These are phyloP conservation scores for Neospora caninum DNA, from an alignment of 169 alveolate species.

Conservation along the genomic window DNA sequence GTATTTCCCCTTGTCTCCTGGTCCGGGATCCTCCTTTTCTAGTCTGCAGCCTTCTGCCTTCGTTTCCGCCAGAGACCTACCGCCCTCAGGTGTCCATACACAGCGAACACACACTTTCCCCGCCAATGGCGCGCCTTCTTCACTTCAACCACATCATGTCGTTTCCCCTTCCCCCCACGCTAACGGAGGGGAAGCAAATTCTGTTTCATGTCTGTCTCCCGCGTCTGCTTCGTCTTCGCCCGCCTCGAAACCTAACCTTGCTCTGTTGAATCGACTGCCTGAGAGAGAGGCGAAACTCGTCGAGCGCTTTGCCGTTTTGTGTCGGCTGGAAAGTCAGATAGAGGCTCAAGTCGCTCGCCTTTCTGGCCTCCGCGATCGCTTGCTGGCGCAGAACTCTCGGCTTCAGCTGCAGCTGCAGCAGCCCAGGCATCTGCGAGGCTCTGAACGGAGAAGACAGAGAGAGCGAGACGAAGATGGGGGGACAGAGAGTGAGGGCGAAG, in stretches of 20 bases:
- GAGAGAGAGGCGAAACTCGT: not conserved
- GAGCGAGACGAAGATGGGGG: not conserved
- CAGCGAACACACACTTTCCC: too few species aligned
- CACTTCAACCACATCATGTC: too few species aligned
- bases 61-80: too few species aligned
- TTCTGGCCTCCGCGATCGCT: slow-evolving; percentile 2
- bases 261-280: not conserved
- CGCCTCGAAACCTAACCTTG: not conserved
- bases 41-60: too few species aligned
- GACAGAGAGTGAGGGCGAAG: not conserved
- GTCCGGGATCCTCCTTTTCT: too few species aligned
- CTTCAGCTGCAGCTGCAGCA: slow-evolving; percentile 26
- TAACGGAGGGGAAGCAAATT: too few species aligned
- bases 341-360: slow-evolving; percentile 28
- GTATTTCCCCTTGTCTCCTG: too few species aligned
- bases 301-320: slow-evolving; percentile 53
- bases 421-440: not conserved
- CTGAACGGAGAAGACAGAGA: not conserved
- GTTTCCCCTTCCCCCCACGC: too few species aligned
- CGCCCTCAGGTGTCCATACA: too few species aligned
- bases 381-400: slow-evolving; percentile 35
- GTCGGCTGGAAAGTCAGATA: slow-evolving; percentile 40
- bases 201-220: not conserved
- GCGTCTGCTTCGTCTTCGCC: not conserved
- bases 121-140: too few species aligned